Percentiles rank a stretch among this genome's conserved stretches.
Conservation (phyloP, 345 rosid genomes). For the Aegle marmelos region DNA sequence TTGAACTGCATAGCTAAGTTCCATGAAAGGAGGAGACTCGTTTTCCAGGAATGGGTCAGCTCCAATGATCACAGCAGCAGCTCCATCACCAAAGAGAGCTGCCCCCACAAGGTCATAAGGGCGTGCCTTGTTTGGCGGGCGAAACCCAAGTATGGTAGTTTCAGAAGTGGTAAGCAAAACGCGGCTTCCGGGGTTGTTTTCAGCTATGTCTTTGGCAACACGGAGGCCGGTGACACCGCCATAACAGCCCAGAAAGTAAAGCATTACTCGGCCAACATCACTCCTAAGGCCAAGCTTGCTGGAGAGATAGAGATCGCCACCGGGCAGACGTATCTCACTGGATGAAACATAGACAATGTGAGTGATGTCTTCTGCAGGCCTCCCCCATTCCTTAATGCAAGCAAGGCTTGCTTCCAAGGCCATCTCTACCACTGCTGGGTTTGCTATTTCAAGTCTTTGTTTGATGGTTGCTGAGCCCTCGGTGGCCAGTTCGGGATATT, state of each 20-base stretch:
- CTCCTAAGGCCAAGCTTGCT: conserved; percentile 62
- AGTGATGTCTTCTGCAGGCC: conserved; percentile 68
- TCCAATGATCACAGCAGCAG: conserved; percentile 77
- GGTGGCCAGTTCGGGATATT: conserved; percentile 78
- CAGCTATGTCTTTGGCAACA: conserved; percentile 93
- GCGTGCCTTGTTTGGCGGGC: conserved; percentile 81
- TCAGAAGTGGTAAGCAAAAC: conserved; percentile 80
- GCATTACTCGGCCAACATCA: conserved; percentile 77
- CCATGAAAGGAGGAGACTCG: conserved; percentile 91
- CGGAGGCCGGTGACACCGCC: conserved; percentile 93
- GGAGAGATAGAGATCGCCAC: conserved; percentile 84
- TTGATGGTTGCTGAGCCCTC: conserved; percentile 80
- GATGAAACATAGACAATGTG: conserved; percentile 92
- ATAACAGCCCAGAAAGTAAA: conserved; percentile 86
- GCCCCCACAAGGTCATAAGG: conserved; percentile 94
- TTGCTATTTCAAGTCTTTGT: conserved; percentile 86
- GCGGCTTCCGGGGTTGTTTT: conserved; percentile 91
- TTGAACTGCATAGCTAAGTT: conserved; percentile 72
- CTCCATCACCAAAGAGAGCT: conserved; percentile 94
- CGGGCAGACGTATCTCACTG: conserved; percentile 90
- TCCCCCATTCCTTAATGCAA: conserved; percentile 91
- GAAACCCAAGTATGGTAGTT: conserved; percentile 87
- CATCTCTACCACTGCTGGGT: conserved; percentile 85
- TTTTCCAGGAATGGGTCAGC: conserved; percentile 44
- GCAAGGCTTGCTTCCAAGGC: conserved; percentile 71